Percentiles rank a stretch among this genome's conserved stretches.
These are phyloP conservation scores for Starmera quercuum DNA, from an alignment of 805 yeast genomes.

Conservation along the genomic window DNA sequence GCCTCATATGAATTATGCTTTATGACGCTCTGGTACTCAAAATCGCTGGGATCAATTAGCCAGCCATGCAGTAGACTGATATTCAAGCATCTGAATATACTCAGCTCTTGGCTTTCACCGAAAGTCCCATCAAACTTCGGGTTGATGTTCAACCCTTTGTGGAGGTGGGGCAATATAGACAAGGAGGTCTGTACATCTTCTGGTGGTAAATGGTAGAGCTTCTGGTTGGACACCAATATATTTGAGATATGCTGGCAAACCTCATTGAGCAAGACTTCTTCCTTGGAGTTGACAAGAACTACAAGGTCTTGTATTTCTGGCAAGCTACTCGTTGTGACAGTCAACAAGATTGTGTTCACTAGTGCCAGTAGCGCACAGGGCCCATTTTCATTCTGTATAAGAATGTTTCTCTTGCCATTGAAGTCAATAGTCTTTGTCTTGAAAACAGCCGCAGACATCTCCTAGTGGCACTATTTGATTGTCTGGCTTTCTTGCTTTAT, in stretches of 20 bases:
- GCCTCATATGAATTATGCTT: slow-evolving; percentile 46
- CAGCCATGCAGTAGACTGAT: slow-evolving; percentile 78
- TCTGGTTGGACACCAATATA: slow-evolving; percentile 26
- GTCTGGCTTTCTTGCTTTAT: too few species aligned
- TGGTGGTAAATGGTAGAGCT: slow-evolving; percentile 18
- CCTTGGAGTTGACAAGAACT: slow-evolving; percentile 22
- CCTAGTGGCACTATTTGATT: too few species aligned
- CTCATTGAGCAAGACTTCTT: slow-evolving; percentile 27
- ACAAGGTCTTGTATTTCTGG: slow-evolving; percentile 20
- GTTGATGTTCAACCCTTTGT: slow-evolving; percentile 65
- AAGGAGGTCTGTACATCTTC: slow-evolving; percentile 37
- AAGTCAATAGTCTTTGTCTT: slow-evolving; percentile 15
- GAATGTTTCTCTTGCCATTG: slow-evolving; percentile 33
- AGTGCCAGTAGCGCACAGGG: slow-evolving; percentile 85
- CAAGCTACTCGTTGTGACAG: slow-evolving; percentile 24
- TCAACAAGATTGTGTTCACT: slow-evolving; percentile 57
- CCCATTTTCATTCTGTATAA: slow-evolving; percentile 76
- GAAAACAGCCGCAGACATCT: too few species aligned
- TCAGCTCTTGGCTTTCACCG: slow-evolving; percentile 41
- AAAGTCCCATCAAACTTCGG: slow-evolving; percentile 64
- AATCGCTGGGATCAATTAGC: slow-evolving; percentile 43
- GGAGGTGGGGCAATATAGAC: slow-evolving; percentile 51
- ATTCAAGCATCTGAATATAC: slow-evolving; percentile 51
- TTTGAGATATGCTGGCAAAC: slow-evolving; percentile 46
- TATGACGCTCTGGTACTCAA: slow-evolving; percentile 27